These are phyloP conservation scores for Paspalum notatum DNA, from an alignment of 176 grass and related monocot species.

Conservation along the genomic window DNA sequence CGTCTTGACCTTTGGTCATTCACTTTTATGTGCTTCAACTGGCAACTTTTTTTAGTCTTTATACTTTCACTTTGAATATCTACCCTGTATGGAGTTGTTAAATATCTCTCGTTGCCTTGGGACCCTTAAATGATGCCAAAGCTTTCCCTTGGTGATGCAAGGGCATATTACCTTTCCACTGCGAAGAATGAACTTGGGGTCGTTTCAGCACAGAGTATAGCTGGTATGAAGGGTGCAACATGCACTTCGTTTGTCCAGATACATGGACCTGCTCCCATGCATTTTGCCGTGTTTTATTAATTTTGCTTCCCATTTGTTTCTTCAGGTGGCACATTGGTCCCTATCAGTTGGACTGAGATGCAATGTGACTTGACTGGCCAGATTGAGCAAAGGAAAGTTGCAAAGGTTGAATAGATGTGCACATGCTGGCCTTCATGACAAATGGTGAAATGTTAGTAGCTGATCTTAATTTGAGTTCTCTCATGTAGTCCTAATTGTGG, in stretches of 20 bases:
- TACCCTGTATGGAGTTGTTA: constrained; percentile 14
- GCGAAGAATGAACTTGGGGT: constrained; percentile 93
- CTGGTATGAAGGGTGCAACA: constrained; percentile 48
- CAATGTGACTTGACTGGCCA: constrained; percentile 89
- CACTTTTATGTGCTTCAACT: constrained; percentile 2
- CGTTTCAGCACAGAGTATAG: constrained; percentile 92
- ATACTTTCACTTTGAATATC: constrained; percentile 5
- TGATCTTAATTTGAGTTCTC: neutral
- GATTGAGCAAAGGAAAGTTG: constrained; percentile 90
- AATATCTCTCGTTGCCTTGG: constrained; percentile 30
- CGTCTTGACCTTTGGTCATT: neutral
- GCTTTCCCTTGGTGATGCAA: constrained; percentile 98
- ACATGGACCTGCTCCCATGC: neutral
- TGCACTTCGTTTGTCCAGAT: neutral
- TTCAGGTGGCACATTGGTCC: constrained; percentile 74
- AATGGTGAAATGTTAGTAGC: constrained; percentile 25
- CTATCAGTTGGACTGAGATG: constrained; percentile 98
- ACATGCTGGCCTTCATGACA: neutral
- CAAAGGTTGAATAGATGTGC: constrained; percentile 69
- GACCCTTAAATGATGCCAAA: constrained; percentile 60
- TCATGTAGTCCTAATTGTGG: neutral
- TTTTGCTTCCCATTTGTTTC: constrained; percentile 31
- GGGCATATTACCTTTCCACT: constrained; percentile 97
- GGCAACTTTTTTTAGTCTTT: neutral
- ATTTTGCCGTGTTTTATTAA: constrained; percentile 2